Conservation (phyloP, 2,329 filamentous ascomycete species). For the Tolypocladium nubicola region DNA sequence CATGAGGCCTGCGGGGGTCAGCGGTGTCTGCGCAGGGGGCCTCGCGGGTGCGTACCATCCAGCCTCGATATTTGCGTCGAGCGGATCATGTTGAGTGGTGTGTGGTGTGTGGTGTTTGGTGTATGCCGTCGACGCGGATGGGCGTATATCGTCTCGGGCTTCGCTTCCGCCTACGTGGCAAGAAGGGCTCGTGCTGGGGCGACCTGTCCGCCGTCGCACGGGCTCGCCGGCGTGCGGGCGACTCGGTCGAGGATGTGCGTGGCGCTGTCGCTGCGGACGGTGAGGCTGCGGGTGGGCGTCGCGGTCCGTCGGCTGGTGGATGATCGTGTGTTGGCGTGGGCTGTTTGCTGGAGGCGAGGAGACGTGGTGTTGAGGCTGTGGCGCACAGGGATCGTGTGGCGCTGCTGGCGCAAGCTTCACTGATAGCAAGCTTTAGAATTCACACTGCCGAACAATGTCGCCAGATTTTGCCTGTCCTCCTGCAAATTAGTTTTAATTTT, state of each 20-base stretch:
- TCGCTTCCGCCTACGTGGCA: constrained; percentile 11
- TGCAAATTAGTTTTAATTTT: neutral
- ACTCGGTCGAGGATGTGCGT: neutral
- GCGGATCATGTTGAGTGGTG: constrained; percentile 55
- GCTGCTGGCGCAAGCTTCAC: neutral
- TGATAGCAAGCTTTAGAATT: neutral
- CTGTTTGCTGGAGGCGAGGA: neutral
- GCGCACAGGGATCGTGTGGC: neutral
- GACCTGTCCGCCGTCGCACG: neutral
- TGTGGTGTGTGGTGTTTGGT: neutral
- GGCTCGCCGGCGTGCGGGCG: neutral
- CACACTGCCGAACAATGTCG: neutral
- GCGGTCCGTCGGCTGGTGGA: neutral
- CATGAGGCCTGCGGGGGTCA: constrained; percentile 61
- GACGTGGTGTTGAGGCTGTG: neutral
- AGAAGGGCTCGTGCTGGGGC: constrained; percentile 1
- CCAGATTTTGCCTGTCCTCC: neutral
- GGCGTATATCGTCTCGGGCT: constrained; percentile 4
- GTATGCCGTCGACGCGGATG: neutral
- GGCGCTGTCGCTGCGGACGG: neutral
- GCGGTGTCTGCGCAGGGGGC: neutral
- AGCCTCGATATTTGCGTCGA: constrained; percentile 92
- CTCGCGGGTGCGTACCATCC: constrained; percentile 51
- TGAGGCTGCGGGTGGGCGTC: neutral
- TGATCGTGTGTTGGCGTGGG: neutral